phyloP scores from a whole-genome alignment of 495 filamentous ascomycete species.

The Hypoxylon fragiforme region DNA sequence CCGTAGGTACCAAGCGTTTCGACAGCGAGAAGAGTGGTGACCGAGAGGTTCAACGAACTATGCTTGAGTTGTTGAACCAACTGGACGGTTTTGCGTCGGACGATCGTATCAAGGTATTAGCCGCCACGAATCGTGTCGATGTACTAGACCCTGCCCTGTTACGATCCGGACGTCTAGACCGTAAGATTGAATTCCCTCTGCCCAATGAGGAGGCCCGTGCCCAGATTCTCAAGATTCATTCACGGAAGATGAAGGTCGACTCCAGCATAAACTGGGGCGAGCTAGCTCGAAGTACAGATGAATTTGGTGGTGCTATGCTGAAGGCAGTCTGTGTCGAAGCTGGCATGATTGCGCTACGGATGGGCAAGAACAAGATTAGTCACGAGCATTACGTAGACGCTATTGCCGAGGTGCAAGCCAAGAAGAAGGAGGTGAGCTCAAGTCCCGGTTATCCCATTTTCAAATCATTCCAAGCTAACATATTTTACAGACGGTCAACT shows the following conservation, averaged over 20 bases:
- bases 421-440: constrained; percentile 85
- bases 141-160: constrained; percentile 94
- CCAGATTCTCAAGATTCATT: constrained; percentile 97
- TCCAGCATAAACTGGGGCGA: constrained; percentile 94
- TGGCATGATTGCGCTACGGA: constrained; percentile 96
- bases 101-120: constrained; percentile 97
- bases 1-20: constrained; percentile 97
- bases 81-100: constrained; percentile 99
- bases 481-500: constrained; percentile 57
- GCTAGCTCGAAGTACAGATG: constrained; percentile 94
- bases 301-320: constrained; percentile 95
- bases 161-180: constrained; percentile 90
- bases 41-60: constrained; percentile 96
- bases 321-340: constrained; percentile 99
- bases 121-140: constrained; percentile 96
- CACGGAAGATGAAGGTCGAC: constrained; percentile 96
- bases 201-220: constrained; percentile 99
- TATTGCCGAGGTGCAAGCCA: constrained; percentile 93
- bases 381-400: constrained; percentile 99
- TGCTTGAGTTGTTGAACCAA: constrained; percentile 98
- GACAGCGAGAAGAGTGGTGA: constrained; percentile 98
- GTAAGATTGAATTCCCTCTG: constrained; percentile 99
- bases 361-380: constrained; percentile 88
- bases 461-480: constrained; percentile 34
- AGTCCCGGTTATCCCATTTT: neutral